Base-by-base conservation (phyloP, 768 basidiomycete species). In the Candolleomyces eurysporus region DNA sequence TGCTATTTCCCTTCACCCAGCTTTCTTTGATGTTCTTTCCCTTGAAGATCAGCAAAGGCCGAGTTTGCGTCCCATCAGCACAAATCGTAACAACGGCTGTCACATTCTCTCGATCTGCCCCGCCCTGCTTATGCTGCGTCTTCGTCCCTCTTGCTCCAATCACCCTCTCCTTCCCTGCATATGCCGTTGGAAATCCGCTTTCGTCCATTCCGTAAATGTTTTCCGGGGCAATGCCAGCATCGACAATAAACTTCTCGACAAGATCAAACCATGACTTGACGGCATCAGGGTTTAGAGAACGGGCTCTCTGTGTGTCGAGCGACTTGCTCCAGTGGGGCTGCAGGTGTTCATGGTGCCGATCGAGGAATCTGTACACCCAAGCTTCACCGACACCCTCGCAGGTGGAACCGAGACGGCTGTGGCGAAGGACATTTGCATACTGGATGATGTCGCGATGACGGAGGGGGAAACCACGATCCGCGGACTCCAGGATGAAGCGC, bases 131-230 rank as follows among this genome's bases (percentile, higher is more conserved):
- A 59, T 75, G 71, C 64, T 77, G 75, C 4, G 65, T 66, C 53
- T 70, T 71, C 13, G 65, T 68, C 13, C 68, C 69, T 43, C 60
- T 58, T 4, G 59, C 61, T 2, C 72, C 68, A 36, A 73, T 59
- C 0, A 75, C 73, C 14, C 67, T 53, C 51, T 74, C 66, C 10
- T 58, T 67, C 0, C 73, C 72, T 14, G 4, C 4, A 49, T 64
- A 59, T 2, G 43, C 10, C 19, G 26, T 13, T 45, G 66, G 67
- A 31, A 75, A 69, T 0, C 76, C 73, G 61, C 65, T 72, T 63
- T 78, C 71, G 53, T 78, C 76, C 71, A 75, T 74, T 8, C 71
- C 68, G 59, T 73, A 77, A 13, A 70, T 69, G 48, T 66, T 62
- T 9, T 70, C 59, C 1, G 59, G 63, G 26, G 60, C 40, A 46